These are phyloP conservation scores for Corrigiola litoralis DNA, from an alignment of 179 eudicot species.

Conservation along the genomic window DNA sequence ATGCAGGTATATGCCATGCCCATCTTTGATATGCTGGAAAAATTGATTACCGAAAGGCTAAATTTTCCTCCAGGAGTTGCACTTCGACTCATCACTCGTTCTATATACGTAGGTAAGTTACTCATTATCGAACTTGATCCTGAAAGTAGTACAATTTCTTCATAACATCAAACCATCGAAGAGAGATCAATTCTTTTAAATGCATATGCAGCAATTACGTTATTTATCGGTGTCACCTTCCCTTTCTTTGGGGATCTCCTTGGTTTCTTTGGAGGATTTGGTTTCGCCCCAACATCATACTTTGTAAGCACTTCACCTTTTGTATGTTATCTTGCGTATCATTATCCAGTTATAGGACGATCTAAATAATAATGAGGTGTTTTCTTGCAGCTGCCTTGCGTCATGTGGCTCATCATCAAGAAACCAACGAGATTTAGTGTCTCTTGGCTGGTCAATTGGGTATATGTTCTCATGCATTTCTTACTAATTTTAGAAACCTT, in stretches of 20 bases:
- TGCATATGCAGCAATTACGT: conserved; percentile 56
- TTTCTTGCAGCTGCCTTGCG: conserved; percentile 69
- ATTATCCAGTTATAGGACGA: not conserved
- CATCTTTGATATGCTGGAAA: conserved; percentile 67
- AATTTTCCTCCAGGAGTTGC: conserved; percentile 47
- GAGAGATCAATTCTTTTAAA: not conserved
- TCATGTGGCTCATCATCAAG: conserved; percentile 79
- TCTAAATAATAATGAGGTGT: not conserved
- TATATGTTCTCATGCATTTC: conserved; percentile 18
- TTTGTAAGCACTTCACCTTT: conserved; percentile 39
- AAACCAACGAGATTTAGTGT: conserved; percentile 69
- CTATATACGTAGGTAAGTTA: conserved; percentile 68
- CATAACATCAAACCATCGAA: no score
- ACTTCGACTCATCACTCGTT: conserved; percentile 60
- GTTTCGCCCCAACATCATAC: conserved; percentile 64
- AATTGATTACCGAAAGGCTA: conserved; percentile 32
- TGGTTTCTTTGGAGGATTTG: conserved; percentile 33
- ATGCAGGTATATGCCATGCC: conserved; percentile 90
- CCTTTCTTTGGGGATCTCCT: conserved; percentile 94
- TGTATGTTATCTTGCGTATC: not conserved
- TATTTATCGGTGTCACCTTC: conserved; percentile 84
- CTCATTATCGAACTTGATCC: not conserved
- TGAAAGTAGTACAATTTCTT: no score
- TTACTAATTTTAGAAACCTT: no score
- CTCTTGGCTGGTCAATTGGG: conserved; percentile 89